Evolutionary conservation across 495 filamentous ascomycete genomes (phyloP).

Genomic region (Staphylotrichum longicolle): DNA sequence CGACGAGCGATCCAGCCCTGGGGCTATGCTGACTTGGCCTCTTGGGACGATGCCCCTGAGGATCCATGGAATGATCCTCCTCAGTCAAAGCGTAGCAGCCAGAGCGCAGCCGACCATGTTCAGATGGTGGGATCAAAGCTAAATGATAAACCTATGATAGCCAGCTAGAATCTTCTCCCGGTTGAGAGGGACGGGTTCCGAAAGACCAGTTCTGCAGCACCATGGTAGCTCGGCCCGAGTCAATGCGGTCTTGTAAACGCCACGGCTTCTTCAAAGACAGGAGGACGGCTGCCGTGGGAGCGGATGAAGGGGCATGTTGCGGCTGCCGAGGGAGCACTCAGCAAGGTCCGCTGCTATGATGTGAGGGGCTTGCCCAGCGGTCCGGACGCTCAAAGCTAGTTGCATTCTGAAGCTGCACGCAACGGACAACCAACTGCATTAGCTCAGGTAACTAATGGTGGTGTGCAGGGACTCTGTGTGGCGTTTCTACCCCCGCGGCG

Average conservation of each 20-base stretch:
- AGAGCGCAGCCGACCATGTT: not conserved
- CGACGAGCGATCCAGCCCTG: slow-evolving; percentile 7
- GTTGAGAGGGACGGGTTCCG: not conserved
- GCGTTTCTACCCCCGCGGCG: slow-evolving; percentile 8
- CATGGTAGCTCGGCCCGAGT: not conserved
- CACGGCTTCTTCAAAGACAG: not conserved
- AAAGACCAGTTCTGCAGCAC: not conserved
- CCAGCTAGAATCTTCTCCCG: slow-evolving; percentile 15
- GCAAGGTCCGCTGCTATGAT: no score
- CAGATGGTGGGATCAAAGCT: slow-evolving; percentile 7
- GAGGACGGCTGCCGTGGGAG: not conserved
- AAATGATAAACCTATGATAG: slow-evolving; percentile 4
- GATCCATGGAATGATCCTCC: not conserved
- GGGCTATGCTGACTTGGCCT: slow-evolving; percentile 9
- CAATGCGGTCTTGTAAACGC: not conserved
- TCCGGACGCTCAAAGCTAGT: not conserved
- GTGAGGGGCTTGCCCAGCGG: not conserved
- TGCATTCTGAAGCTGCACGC: not conserved
- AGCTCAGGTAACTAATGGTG: not conserved
- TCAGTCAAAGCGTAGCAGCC: not conserved
- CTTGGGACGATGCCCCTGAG: not conserved
- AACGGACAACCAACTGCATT: no score
- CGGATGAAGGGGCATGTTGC: not conserved
- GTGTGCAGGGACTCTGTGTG: not conserved
- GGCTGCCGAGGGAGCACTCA: not conserved